These are phyloP conservation scores for Chytridiales sp. DNA, from an alignment of 371 early-diverging fungal species.

Conservation along the genomic window DNA sequence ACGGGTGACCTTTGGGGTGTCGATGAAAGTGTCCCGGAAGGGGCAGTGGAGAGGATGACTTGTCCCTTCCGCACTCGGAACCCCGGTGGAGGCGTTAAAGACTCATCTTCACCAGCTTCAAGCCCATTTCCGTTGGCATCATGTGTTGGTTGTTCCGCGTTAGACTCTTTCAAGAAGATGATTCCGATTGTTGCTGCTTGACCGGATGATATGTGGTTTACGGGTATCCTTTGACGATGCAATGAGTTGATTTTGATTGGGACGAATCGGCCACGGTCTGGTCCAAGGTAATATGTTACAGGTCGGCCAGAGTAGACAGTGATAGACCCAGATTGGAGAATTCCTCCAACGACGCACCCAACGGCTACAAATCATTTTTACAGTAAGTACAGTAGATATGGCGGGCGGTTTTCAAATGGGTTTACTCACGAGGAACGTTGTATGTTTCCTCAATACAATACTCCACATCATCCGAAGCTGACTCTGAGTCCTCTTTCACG, in stretches of 20 bases:
- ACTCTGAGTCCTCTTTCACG: not conserved
- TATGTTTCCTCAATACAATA: slow-evolving; percentile 51
- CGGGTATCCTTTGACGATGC: slow-evolving; percentile 49
- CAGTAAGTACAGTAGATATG: not conserved
- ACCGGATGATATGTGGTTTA: slow-evolving; percentile 36
- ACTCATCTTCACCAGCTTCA: not conserved
- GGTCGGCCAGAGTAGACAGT: slow-evolving; percentile 3
- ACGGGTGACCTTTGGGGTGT: not conserved
- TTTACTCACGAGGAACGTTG: slow-evolving; percentile 34
- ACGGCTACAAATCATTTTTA: slow-evolving; percentile 7
- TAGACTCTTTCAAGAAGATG: slow-evolving; percentile 19
- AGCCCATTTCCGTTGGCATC: slow-evolving; percentile 1
- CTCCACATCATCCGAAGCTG: slow-evolving; percentile 29
- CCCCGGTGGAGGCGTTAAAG: slow-evolving; percentile 22
- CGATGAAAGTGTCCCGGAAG: not conserved
- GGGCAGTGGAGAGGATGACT: slow-evolving; percentile 27
- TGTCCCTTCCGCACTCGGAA: slow-evolving; percentile 47
- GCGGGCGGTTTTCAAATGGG: not conserved
- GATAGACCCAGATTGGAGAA: slow-evolving; percentile 38
- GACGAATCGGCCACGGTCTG: slow-evolving; percentile 47
- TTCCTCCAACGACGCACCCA: slow-evolving; percentile 48
- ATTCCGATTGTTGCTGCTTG: slow-evolving; percentile 49
- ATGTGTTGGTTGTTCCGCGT: not conserved
- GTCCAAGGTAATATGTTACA: slow-evolving; percentile 43
- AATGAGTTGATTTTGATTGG: slow-evolving; percentile 42